phyloP scores from a whole-genome alignment of 139 green algal genomes.

The Trebouxia sp. region DNA sequence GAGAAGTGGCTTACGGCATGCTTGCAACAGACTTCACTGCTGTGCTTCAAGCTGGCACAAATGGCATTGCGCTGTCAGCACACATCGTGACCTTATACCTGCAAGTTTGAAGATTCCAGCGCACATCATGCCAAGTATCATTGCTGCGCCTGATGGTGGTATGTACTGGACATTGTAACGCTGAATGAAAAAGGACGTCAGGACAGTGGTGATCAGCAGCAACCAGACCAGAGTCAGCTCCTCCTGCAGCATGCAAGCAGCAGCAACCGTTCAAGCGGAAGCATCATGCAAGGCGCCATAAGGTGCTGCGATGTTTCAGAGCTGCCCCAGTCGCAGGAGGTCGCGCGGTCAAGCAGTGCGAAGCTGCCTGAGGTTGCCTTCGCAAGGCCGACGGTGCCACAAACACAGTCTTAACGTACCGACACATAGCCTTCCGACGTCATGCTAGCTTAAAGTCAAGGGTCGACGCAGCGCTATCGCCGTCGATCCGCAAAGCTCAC shows the following conservation, averaged over 20 bases:
- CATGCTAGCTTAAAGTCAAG: background rate
- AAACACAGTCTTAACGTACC: background rate
- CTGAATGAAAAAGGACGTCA: conserved; percentile 59
- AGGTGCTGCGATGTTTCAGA: background rate
- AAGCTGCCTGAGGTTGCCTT: background rate
- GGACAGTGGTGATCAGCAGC: conserved; percentile 51
- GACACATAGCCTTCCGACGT: conserved; percentile 13
- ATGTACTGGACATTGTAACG: conserved; percentile 39
- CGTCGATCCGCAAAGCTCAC: too few relatives aligned
- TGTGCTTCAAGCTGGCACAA: too few relatives aligned
- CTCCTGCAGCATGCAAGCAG: conserved; percentile 44
- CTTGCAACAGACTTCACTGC: too few relatives aligned
- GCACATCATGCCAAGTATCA: conserved; percentile 52
- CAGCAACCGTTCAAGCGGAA: background rate
- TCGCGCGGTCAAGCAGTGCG: background rate
- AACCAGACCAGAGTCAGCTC: conserved; percentile 57
- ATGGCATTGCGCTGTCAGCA: too few relatives aligned
- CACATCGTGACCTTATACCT: conserved; percentile 23
- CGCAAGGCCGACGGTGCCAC: background rate
- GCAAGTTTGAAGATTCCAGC: conserved; percentile 36
- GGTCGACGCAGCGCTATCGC: too few relatives aligned
- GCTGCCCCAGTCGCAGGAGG: background rate
- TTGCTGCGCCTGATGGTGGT: conserved; percentile 50
- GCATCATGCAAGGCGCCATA: background rate
- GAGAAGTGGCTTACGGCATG: too few relatives aligned